A percentile compares a stretch with the other conserved stretches of the same genome.
Evolutionary conservation across 2,329 filamentous ascomycete species (phyloP).

Genomic region (Colletotrichum coccodes): DNA sequence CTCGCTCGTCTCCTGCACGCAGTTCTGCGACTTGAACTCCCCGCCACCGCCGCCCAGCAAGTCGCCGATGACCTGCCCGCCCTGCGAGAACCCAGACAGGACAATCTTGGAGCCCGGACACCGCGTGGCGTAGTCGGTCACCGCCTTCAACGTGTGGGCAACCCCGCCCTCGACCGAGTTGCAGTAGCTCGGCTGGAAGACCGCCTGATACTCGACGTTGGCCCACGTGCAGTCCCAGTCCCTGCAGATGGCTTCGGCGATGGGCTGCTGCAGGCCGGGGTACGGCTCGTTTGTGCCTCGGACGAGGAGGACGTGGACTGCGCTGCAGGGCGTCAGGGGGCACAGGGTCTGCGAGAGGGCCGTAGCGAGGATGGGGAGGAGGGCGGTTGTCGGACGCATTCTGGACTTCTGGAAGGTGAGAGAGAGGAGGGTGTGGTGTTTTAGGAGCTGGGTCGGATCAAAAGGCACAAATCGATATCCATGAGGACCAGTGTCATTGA

Average conservation of each 20-base stretch:
- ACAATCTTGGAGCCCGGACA: constrained; percentile 52
- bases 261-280: constrained; percentile 13
- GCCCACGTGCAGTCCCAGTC: constrained; percentile 18
- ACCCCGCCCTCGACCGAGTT: constrained; percentile 41
- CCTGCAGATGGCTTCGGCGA: constrained; percentile 17
- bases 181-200: constrained; percentile 15
- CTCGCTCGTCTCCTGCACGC: constrained; percentile 38
- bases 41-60: constrained; percentile 46
- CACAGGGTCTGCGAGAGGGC: constrained; percentile 2
- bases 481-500: no score
- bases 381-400: neutral
- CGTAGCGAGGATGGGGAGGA: neutral
- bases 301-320: constrained; percentile 10
- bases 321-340: constrained; percentile 7
- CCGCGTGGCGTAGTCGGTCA: constrained; percentile 48
- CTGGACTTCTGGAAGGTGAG: neutral
- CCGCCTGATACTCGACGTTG: neutral
- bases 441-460: neutral
- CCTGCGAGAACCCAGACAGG: constrained; percentile 52
- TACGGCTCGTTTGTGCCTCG: constrained; percentile 16
- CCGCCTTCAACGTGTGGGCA: constrained; percentile 45
- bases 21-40: constrained; percentile 41
- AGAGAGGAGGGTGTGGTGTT: neutral
- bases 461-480: no score
- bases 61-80: constrained; percentile 49